These are phyloP conservation scores for Conidiobolus incongruus DNA, from an alignment of 371 early-diverging fungal genomes.

Conservation along the genomic window DNA sequence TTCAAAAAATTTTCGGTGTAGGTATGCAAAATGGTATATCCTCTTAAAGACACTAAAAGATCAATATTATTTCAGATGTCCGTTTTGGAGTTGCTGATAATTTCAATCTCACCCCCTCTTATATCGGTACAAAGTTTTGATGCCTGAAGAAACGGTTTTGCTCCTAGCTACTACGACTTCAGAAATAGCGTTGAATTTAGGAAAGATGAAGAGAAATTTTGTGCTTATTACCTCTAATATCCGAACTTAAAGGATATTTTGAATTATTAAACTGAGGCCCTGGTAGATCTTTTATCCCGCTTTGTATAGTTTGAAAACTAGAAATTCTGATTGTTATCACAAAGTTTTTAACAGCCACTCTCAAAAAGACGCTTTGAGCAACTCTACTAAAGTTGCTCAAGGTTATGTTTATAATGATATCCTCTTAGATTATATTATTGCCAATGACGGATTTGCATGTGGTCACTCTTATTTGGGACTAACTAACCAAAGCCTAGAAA, in stretches of 20 bases:
- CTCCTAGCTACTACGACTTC: neutral
- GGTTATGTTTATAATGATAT: neutral
- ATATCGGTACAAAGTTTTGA: neutral
- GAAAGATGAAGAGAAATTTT: neutral
- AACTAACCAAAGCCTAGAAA: neutral
- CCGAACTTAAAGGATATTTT: neutral
- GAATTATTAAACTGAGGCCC: neutral
- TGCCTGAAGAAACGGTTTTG: neutral
- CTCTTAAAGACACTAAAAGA: neutral
- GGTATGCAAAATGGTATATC: slow-evolving; percentile 1
- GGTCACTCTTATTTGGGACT: neutral
- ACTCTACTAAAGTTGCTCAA: slow-evolving; percentile 1
- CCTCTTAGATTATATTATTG: neutral
- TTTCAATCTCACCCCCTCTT: neutral
- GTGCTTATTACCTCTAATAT: neutral
- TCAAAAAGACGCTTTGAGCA: neutral
- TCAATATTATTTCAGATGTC: neutral
- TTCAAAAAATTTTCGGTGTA: neutral
- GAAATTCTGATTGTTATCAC: slow-evolving; percentile 1
- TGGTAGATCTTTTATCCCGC: neutral
- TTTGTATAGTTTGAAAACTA: no score
- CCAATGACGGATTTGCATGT: neutral
- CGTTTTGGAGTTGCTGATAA: neutral
- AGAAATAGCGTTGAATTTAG: neutral
- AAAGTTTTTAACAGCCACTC: neutral